Conservation (phyloP, 495 filamentous ascomycete species). For the Penicillium dipodomyicola region DNA sequence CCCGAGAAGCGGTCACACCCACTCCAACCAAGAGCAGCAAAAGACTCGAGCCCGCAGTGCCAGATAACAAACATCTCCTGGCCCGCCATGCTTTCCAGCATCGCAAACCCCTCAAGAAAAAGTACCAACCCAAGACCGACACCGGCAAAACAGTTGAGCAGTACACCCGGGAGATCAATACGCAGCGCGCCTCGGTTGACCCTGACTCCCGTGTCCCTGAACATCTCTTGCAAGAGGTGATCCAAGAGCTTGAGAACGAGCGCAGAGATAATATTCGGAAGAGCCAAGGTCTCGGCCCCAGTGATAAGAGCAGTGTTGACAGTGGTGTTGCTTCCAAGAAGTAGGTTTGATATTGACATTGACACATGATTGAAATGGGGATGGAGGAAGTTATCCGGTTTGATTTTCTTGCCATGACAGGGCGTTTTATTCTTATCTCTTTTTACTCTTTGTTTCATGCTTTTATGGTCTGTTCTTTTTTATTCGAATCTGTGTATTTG, state of each 20-base stretch:
- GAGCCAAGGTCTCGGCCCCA: not conserved
- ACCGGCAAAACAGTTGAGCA: slow-evolving; percentile 8
- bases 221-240: not conserved
- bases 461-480: not conserved
- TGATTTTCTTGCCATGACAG: not conserved
- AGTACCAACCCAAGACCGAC: slow-evolving; percentile 4
- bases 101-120: slow-evolving; percentile 5
- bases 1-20: not conserved
- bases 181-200: not conserved
- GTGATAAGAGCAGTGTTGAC: not conserved
- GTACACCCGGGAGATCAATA: slow-evolving; percentile 5
- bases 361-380: not conserved
- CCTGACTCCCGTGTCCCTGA: slow-evolving; percentile 2
- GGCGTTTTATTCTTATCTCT: not conserved
- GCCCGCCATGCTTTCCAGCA: slow-evolving; percentile 8
- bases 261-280: not conserved
- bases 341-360: slow-evolving; percentile 2
- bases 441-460: not conserved
- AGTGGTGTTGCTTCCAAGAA: not conserved
- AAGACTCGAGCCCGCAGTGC: not conserved
- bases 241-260: slow-evolving; percentile 2
- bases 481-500: not conserved
- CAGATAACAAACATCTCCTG: slow-evolving; percentile 18
- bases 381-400: not conserved
- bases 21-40: not conserved